Base-by-base conservation (phyloP, 2,329 filamentous ascomycete genomes). In the Neoscytalidium dimidiatum region DNA sequence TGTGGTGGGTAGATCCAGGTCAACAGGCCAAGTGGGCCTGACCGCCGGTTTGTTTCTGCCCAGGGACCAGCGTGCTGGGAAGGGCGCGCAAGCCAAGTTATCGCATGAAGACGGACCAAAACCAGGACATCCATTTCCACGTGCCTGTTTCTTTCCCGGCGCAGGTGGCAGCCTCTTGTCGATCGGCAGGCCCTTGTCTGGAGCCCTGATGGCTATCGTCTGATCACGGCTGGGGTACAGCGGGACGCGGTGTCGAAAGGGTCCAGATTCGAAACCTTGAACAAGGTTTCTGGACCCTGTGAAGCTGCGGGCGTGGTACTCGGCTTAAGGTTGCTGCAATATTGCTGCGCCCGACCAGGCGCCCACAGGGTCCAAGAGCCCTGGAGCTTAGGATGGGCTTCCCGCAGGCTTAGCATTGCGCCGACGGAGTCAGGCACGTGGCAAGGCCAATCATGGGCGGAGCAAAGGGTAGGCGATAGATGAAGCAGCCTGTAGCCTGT, bases 101-200 rank as follows among this genome's bases (percentile, higher is more conserved):
- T 44, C 28, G 53, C 35, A 43, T 58, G 53, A 56, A 56, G 52
- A 56, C 26, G 21, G 5, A 7, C 5, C 11, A 13, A 2, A 57
- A 41, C 35, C 7, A 35, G 49, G 49, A 52, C 35, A 8, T 6
- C 17, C 19, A 9, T 19, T 52, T 19, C 49, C 49, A 35, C 49
- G 52, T 43, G 52, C 52, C 52, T 28, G 52, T 57, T 43, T 58
- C 56, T 33, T 29, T 44, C 56, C 38, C 41, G 38, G 38, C 53
- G 38, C 53, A 33, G 29, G 29, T 35, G 49, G 49, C 49, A 31
- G 38, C 28, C 17, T 33, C 41, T 60, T 33, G 56, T 33, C 28
- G 56, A 60, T 60, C 38, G 17, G n/a, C 26, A 33, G 56, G 28
- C 41, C 56, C 56, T 33, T 46, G n/a, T 48, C 35, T 17, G 23